Base-by-base conservation (phyloP, 768 basidiomycete species). In the Leccinum longicurvipes region DNA sequence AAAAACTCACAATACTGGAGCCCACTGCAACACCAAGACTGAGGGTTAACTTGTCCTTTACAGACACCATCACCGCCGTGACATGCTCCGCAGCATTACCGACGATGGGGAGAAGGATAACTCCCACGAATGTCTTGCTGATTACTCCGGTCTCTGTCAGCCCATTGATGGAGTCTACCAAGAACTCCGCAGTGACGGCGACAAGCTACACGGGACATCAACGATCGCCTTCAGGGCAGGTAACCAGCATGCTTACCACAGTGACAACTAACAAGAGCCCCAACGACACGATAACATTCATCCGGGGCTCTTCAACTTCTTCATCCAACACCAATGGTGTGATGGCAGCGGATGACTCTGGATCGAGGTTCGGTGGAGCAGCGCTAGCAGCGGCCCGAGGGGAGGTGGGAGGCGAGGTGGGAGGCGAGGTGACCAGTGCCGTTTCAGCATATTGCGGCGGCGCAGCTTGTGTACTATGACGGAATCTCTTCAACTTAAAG, bases 11-110 rank as follows among this genome's bases (percentile, higher is more conserved):
- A 32, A 91, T 86, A 60, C 86, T 87, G 2, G 87, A 88, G 46
- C 93, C 90, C 17, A 93, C 89, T n/a, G 94, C 91, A 21, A 96
- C 91, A 24, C 89, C 86, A 53, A 97, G 76, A 65, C 89, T 91
- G 6, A 97, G 79, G 45, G 90, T 90, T 21, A 97, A 74, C 69
- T 95, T 93, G 71, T 87, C 84, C 72, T 95, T 95, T 56, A 92
- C 87, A 0, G 93, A 91, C 7, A 94, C 93, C 1, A 88, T 87
- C 25, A 97, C 91, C 14, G 94, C 93, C 3, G 93, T 97, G 36
- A 86, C 87, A 66, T 95, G 93, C 66, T 97, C 94, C 53, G 90
- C 92, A 6, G 91, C 89, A 66, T 93, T 93, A 19, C 91, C 91
- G 14, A 94, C 93, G 34, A 97, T 93, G 6, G 96, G 96, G 8